Percentiles rank a stretch among this genome's conserved stretches.
Conservation (phyloP, 139 green algal genomes). For the Pycnococcus provasolii region DNA sequence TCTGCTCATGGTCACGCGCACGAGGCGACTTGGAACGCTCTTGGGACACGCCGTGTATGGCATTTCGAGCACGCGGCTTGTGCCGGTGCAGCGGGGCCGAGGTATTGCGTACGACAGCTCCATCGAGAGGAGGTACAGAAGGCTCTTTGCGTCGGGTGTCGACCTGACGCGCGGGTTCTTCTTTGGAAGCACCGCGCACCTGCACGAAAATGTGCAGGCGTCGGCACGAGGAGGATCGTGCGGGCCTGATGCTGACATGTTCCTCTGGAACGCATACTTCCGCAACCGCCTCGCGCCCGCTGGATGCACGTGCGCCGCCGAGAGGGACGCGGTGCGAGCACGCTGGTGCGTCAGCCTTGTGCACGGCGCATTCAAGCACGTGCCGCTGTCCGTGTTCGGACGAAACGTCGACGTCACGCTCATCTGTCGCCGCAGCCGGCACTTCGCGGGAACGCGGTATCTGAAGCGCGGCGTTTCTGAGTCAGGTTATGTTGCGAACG, state of each 20-base stretch:
- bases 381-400: constrained; percentile 57
- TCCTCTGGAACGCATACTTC: constrained; percentile 88
- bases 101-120: not conserved
- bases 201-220: constrained; percentile 27
- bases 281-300: constrained; percentile 17
- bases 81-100: constrained; percentile 44
- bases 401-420: constrained; percentile 72
- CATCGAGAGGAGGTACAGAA: constrained; percentile 34
- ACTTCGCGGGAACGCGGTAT: constrained; percentile 92
- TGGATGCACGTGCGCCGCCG: constrained; percentile 44
- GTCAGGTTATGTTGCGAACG: constrained; percentile 77
- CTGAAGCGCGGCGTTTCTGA: constrained; percentile 84
- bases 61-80: constrained; percentile 57
- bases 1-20: constrained; percentile 70
- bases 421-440: constrained; percentile 66
- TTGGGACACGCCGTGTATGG: constrained; percentile 73
- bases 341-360: constrained; percentile 74
- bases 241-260: constrained; percentile 49
- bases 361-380: constrained; percentile 86
- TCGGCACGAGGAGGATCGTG: not conserved
- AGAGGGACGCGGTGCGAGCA: constrained; percentile 11
- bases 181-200: constrained; percentile 75
- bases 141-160: constrained; percentile 58
- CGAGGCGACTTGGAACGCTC: constrained; percentile 53
- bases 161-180: constrained; percentile 86